Percentiles rank a stretch among this genome's conserved stretches.
Conservation (phyloP, 2,329 filamentous ascomycete species). For the Colletotrichum truncatum region DNA sequence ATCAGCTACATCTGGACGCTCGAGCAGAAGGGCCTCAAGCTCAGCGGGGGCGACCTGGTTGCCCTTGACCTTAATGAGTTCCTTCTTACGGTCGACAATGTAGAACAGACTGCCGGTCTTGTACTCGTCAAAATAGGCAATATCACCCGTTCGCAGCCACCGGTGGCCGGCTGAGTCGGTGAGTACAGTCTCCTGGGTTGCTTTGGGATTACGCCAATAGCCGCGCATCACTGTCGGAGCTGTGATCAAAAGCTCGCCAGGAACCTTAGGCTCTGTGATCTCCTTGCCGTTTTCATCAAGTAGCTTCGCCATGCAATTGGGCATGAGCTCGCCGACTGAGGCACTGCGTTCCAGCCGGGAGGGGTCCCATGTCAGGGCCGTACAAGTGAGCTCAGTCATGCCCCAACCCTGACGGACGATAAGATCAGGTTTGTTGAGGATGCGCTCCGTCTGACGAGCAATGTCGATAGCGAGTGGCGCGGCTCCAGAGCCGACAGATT, state of each 20-base stretch:
- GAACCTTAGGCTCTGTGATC: slow-evolving; percentile 58
- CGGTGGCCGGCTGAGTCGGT: slow-evolving; percentile 57
- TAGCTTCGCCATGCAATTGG: slow-evolving; percentile 76
- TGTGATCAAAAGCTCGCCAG: slow-evolving; percentile 78
- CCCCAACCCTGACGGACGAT: slow-evolving; percentile 78
- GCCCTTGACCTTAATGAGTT: slow-evolving; percentile 70
- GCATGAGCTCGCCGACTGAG: slow-evolving; percentile 72
- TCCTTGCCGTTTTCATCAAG: slow-evolving; percentile 66
- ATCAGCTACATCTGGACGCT: slow-evolving; percentile 61
- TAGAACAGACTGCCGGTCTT: slow-evolving; percentile 59
- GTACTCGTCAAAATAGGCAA: slow-evolving; percentile 72
- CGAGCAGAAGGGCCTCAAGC: slow-evolving; percentile 47
- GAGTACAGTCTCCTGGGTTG: slow-evolving; percentile 67
- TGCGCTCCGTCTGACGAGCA: slow-evolving; percentile 64
- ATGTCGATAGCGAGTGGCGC: slow-evolving; percentile 72
- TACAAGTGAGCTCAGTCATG: slow-evolving; percentile 86
- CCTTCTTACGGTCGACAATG: slow-evolving; percentile 79
- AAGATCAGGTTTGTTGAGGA: slow-evolving; percentile 43
- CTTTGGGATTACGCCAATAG: slow-evolving; percentile 78
- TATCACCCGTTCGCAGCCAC: slow-evolving; percentile 81
- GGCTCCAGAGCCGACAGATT: slow-evolving; percentile 69
- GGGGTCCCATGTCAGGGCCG: slow-evolving; percentile 72
- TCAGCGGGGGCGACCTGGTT: slow-evolving; percentile 68
- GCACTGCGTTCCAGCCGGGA: slow-evolving; percentile 45
- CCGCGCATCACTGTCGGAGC: slow-evolving; percentile 79